Percentiles rank a stretch among this genome's conserved stretches.
phyloP scores from a whole-genome alignment of 164 flowering plant species.

The Tinospora cordifolia region DNA sequence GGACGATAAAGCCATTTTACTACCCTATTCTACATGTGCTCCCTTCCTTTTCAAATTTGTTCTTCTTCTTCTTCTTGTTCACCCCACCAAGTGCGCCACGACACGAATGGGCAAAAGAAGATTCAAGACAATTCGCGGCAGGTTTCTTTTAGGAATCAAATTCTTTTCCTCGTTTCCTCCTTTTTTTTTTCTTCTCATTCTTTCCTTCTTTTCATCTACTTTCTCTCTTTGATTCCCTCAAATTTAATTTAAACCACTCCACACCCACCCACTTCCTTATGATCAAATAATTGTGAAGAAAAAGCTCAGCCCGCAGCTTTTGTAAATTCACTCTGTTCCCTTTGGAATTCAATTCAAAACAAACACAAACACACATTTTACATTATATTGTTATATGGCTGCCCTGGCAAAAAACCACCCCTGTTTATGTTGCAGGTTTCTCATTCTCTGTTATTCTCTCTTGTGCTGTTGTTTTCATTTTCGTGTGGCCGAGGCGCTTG shows the following conservation, averaged over 20 bases:
- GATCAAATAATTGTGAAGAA: too few species aligned
- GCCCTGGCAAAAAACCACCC: background rate
- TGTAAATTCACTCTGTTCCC: too few species aligned
- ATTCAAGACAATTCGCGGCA: background rate
- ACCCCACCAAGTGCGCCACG: too few species aligned
- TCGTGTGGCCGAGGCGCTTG: slow-evolving; percentile 32
- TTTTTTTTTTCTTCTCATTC: slow-evolving; percentile 14
- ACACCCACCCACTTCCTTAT: background rate
- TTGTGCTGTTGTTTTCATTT: background rate
- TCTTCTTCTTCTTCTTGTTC: background rate
- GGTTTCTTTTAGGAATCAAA: slow-evolving; percentile 33
- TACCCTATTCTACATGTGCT: background rate
- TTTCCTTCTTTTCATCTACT: slow-evolving; percentile 25
- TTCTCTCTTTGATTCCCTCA: background rate
- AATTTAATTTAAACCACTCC: background rate
- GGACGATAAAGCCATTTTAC: too few species aligned
- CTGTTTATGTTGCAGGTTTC: background rate
- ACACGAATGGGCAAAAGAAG: background rate
- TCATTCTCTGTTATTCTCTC: slow-evolving; percentile 17
- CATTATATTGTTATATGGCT: too few species aligned
- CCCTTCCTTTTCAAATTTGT: background rate
- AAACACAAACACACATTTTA: background rate
- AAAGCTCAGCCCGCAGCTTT: too few species aligned
- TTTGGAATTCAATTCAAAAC: background rate
- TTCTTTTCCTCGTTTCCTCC: slow-evolving; percentile 28